phyloP scores from a whole-genome alignment of 805 yeast genomes.

The Saturnispora gosingensis region DNA sequence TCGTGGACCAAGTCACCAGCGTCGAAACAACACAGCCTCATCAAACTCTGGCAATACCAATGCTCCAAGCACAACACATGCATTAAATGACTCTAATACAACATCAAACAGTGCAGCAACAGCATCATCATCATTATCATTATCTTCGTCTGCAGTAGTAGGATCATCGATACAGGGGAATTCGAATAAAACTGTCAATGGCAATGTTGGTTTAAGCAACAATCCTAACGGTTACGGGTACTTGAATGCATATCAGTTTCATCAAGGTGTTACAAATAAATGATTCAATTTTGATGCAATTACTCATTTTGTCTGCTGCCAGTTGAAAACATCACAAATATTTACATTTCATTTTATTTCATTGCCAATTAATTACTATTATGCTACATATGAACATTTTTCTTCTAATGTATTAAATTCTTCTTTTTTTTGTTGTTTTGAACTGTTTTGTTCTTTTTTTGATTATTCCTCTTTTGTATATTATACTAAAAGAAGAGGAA shows the following conservation, averaged over 20 bases:
- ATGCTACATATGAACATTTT: background rate
- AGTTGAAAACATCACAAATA: background rate
- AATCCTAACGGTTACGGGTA: constrained; percentile 4
- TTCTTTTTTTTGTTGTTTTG: background rate
- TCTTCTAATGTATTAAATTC: background rate
- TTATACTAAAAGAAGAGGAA: background rate
- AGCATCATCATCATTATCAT: background rate
- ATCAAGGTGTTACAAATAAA: constrained; percentile 4
- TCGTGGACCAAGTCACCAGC: constrained; percentile 46
- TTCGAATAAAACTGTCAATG: background rate
- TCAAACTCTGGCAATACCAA: background rate
- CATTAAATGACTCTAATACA: background rate
- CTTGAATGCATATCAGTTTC: constrained; percentile 4
- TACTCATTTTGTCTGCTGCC: background rate
- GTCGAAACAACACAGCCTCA: constrained; percentile 17
- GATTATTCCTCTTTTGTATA: constrained; percentile 1
- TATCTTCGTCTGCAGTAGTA: constrained; percentile 1
- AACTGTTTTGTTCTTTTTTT: constrained; percentile 1
- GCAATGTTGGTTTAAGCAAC: background rate
- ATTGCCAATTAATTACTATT: background rate
- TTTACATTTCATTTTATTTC: constrained; percentile 1
- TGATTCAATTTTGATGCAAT: background rate
- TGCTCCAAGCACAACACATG: background rate
- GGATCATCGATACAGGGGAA: constrained; percentile 3
- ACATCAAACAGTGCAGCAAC: background rate